Evolutionary conservation across 2,329 filamentous ascomycete genomes (phyloP), one percentile per base, ranked within the genome.

Genomic region (Cordyceps javanica): DNA sequence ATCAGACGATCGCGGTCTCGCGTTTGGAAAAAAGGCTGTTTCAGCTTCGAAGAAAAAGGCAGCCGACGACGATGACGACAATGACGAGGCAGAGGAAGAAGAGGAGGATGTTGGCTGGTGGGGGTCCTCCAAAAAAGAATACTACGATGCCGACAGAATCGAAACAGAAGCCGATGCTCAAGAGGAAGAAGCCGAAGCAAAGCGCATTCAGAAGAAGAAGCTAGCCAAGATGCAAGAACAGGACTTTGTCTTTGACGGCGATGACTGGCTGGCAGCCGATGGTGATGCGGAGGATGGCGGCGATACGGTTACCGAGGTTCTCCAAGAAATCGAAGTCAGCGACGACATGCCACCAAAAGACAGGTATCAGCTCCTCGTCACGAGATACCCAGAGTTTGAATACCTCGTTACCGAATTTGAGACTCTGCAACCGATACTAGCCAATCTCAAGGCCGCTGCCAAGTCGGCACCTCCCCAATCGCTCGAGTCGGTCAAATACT

Each of bases 221-320:
- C 73, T 97, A 25, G 82, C 91, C 64, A 87, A 88, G 63, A 94
- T 99, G 89, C 83, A 85, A 6, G 92, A 95, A 64, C 88, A 89
- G 39, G 94, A 99, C 69, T 99, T 97, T 68, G 87, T 91, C 9
- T 95, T 97, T 63, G 91, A 97, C 65, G 90, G 95, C 67, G 82
- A 85, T 42, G 91, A 95, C 64, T 97, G 93, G 94, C 70, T 87
- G 38, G 83, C 81, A 26, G 75, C 79, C 16, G 80, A 78, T 3
- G 77, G 77, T 16, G 76, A 78, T 23, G 75, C 75, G 1, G 76
- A 77, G 2, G 76, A 78, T 34, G 76, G 77, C 59, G 77, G 75
- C 62, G 82, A 85, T 16, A 81, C 87, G n/a, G 83, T 96, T 13
- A 94, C 87, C 3, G 91, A 97, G 69, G 83, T 92, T n/a, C 78